A percentile compares a stretch with the other conserved stretches of the same genome.
phyloP scores from a whole-genome alignment of 2,329 filamentous ascomycete genomes.

The Pseudophaeomoniella oleicola region DNA sequence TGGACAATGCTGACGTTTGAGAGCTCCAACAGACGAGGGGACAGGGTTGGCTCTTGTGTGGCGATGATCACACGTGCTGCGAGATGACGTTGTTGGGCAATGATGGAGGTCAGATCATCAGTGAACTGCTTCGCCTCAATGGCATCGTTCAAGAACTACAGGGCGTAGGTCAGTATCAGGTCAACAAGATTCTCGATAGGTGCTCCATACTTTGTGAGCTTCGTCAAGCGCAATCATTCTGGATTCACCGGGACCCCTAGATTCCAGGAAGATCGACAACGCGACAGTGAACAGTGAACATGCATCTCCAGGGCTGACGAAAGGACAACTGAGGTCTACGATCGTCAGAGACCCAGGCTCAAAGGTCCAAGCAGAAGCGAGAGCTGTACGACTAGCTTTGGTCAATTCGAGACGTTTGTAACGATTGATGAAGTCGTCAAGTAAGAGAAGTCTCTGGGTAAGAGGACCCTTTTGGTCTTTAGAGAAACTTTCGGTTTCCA shows the following conservation, averaged over 20 bases:
- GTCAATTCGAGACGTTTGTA: conserved; percentile 2
- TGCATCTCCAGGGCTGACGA: conserved; percentile 49
- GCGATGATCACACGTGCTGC: conserved; percentile 55
- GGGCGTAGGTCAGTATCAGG: conserved; percentile 1
- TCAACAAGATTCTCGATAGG: neutral
- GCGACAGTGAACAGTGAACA: conserved; percentile 62
- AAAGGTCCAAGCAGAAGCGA: conserved; percentile 13
- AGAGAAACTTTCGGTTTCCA: conserved; percentile 26
- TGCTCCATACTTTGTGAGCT: conserved; percentile 49
- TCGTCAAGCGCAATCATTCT: conserved; percentile 59
- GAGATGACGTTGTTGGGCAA: conserved; percentile 58
- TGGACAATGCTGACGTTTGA: conserved; percentile 61
- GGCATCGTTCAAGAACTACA: conserved; percentile 45
- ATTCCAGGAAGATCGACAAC: conserved; percentile 49
- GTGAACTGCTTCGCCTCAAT: conserved; percentile 45
- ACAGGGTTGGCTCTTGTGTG: conserved; percentile 64
- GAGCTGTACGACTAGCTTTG: conserved; percentile 2
- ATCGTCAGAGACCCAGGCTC: conserved; percentile 44
- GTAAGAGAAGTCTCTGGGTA: conserved; percentile 42
- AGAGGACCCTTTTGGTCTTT: conserved; percentile 40
- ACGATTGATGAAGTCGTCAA: conserved; percentile 47
- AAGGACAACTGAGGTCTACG: conserved; percentile 60
- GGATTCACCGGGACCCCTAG: conserved; percentile 29
- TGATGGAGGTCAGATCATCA: conserved; percentile 43
- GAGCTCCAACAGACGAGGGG: conserved; percentile 52